phyloP scores from a whole-genome alignment of 192 early-diverging fungal species.

The Umbelopsis ramanniana region DNA sequence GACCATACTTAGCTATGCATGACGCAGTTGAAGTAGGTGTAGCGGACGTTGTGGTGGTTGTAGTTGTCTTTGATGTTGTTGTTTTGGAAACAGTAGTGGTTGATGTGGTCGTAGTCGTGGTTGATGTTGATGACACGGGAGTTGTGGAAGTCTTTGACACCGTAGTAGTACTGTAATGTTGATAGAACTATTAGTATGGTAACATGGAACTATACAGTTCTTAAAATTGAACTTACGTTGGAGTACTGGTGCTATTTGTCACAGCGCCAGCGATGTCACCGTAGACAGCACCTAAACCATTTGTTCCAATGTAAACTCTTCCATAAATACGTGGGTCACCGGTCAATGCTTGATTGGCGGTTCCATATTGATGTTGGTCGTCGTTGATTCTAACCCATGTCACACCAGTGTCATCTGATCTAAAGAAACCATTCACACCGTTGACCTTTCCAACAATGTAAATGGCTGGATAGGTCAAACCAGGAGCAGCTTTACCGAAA shows the following conservation, averaged over 20 bases:
- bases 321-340: slow-evolving; percentile 1
- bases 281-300: not conserved
- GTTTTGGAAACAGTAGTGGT: not conserved
- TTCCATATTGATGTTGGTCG: not conserved
- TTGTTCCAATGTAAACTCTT: slow-evolving; percentile 8
- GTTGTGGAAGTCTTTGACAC: not conserved
- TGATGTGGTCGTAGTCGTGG: not conserved
- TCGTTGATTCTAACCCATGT: not conserved
- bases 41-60: not conserved
- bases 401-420: not conserved
- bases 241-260: not conserved
- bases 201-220: not conserved
- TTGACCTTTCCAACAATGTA: not conserved
- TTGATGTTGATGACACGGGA: not conserved
- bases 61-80: not conserved
- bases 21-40: not conserved
- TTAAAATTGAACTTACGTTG: not conserved
- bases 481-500: slow-evolving; percentile 1
- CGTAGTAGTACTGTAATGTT: not conserved
- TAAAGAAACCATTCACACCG: not conserved
- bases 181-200: not conserved
- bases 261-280: not conserved
- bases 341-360: not conserved
- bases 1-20: not conserved
- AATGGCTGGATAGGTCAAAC: not conserved